Evolutionary conservation across 2,329 filamentous ascomycete genomes (phyloP).

Genomic region (Talaromyces sp.): DNA sequence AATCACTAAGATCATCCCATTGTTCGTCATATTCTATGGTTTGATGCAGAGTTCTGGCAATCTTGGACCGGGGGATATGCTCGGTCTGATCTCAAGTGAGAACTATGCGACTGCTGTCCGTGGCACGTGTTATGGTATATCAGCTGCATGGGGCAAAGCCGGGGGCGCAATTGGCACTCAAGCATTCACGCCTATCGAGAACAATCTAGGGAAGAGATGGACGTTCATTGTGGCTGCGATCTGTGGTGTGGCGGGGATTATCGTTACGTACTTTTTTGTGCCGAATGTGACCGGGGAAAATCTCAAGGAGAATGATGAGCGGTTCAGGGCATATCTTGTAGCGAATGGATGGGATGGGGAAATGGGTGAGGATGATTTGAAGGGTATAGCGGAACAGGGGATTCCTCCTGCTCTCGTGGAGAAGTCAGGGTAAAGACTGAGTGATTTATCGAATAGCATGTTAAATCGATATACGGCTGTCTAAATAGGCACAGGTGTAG

Average conservation of each 20-base stretch:
- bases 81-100: conserved; percentile 51
- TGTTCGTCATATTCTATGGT: conserved; percentile 53
- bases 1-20: conserved; percentile 49
- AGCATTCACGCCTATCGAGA: conserved; percentile 49
- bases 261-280: conserved; percentile 50
- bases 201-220: conserved; percentile 47
- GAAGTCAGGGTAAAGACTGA: not conserved
- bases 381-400: conserved; percentile 31
- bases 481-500: too few relatives aligned
- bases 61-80: conserved; percentile 51
- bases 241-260: conserved; percentile 46
- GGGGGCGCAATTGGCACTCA: conserved; percentile 53
- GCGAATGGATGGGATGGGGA: conserved; percentile 47
- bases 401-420: conserved; percentile 15
- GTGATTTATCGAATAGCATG: not conserved
- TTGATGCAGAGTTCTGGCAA: conserved; percentile 51
- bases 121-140: conserved; percentile 52
- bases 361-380: conserved; percentile 43
- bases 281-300: conserved; percentile 47
- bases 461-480: too few relatives aligned
- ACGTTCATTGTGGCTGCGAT: conserved; percentile 54
- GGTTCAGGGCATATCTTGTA: conserved; percentile 45
- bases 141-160: conserved; percentile 51
- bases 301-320: conserved; percentile 42
- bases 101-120: conserved; percentile 52